A percentile compares a stretch with the other conserved stretches of the same genome.
phyloP scores from a whole-genome alignment of 2,329 filamentous ascomycete genomes.

The Fusarium floridanum region DNA sequence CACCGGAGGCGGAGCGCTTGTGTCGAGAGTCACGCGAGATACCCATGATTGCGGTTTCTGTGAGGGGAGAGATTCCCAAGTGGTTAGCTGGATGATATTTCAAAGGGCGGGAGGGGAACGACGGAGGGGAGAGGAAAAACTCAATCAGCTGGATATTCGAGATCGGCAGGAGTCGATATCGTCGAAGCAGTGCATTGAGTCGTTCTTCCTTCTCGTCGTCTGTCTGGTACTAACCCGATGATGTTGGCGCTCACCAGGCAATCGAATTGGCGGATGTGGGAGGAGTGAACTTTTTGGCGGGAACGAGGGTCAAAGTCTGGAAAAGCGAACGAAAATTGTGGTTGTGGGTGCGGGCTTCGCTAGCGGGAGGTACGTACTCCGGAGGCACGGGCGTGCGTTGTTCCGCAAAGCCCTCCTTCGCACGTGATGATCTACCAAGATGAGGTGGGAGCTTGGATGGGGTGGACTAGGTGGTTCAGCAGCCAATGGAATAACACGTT shows the following conservation, averaged over 20 bases:
- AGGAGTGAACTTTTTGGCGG: conserved; percentile 54
- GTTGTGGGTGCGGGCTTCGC: conserved; percentile 55
- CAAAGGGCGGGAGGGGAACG: neutral
- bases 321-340: conserved; percentile 55
- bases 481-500: conserved; percentile 29
- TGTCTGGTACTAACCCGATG: conserved; percentile 61
- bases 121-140: conserved; percentile 25
- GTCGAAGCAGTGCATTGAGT: conserved; percentile 42
- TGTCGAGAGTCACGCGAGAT: conserved; percentile 99
- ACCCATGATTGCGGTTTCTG: conserved; percentile 92
- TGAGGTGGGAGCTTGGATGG: neutral
- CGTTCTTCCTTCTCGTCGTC: conserved; percentile 32
- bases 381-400: conserved; percentile 45
- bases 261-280: conserved; percentile 59
- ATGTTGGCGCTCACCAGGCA: conserved; percentile 62
- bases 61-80: conserved; percentile 41
- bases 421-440: conserved; percentile 29
- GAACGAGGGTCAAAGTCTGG: conserved; percentile 49
- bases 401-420: conserved; percentile 41
- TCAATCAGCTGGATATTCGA: conserved; percentile 42
- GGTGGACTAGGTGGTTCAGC: neutral
- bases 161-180: conserved; percentile 36
- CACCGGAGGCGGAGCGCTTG: conserved; percentile 99
- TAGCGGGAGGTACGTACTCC: conserved; percentile 54
- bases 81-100: conserved; percentile 37